Base-by-base conservation (phyloP, 2,329 filamentous ascomycete species). In the Colletotrichum horii region DNA sequence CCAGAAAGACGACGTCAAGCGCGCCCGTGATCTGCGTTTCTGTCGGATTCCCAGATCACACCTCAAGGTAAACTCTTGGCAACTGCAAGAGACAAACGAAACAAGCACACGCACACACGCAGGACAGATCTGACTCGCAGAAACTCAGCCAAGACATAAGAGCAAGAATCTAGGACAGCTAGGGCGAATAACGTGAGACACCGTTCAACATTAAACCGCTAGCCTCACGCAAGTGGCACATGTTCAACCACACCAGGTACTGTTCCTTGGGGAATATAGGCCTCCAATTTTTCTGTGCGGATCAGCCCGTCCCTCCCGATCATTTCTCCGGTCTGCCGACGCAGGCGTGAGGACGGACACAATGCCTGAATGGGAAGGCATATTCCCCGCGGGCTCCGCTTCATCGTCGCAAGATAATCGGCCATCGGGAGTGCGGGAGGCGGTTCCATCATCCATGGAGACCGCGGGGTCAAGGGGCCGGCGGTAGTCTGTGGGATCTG, bases 261-360 rank as follows among this genome's bases (percentile, higher is more conserved):
- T 30, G 28, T 24, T 62, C 34, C 14, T 58, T 19, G 19, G 26
- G 71, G 66, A 22, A 30, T n/a, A 24, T 32, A 48, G 65, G 38
- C 32, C 32, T 73, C 32, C 69, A 75, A 26, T 56, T 62, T 71
- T 62, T 43, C 15, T 16, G 12, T 43, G 58, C 73, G 73, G 73
- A 48, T 64, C 64, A 75, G 28, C 73, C 70, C 73, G 73, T 75
- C 56, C 60, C 62, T 71, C 61, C 68, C 72, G 72, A 75, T 19
- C 28, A 69, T 71, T 71, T 66, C 36, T 61, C 68, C 72, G 72
- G 52, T 61, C 62, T 68, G 56, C 69, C 73, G 73, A 68, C 43
- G 56, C 38, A 52, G 56, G 62, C 69, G 32, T 43, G 32, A 32
- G 24, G 30, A 36, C 69, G 64, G 64, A 58, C 56, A 22, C 70